phyloP scores from a whole-genome alignment of 345 rosid species.

The Brassica nigra region DNA sequence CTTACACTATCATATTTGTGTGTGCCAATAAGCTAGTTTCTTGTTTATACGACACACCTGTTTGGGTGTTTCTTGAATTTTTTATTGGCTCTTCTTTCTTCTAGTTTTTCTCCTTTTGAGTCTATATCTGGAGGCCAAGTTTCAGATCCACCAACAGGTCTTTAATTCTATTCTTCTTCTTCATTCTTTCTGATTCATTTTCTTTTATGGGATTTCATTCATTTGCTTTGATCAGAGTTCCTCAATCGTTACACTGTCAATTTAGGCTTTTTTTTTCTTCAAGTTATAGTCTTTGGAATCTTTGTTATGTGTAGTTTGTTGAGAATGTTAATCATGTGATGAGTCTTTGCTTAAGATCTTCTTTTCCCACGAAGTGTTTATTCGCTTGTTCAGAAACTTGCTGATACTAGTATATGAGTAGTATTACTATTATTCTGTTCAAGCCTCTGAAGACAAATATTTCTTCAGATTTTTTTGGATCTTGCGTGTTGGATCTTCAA shows the following conservation, averaged over 20 bases:
- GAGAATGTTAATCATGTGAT: too few species aligned
- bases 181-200: neutral
- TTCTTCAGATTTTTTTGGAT: slow-evolving; percentile 16
- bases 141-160: slow-evolving; percentile 30
- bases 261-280: too few species aligned
- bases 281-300: too few species aligned
- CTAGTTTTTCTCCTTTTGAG: neutral
- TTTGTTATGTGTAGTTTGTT: too few species aligned
- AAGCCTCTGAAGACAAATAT: neutral
- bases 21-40: slow-evolving; percentile 19
- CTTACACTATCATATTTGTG: neutral
- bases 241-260: too few species aligned
- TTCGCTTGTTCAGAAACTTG: neutral
- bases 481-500: slow-evolving; percentile 22
- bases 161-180: neutral
- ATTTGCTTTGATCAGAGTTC: slow-evolving; percentile 10
- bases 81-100: neutral
- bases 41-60: neutral
- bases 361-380: too few species aligned
- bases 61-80: neutral
- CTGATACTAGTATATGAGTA: neutral
- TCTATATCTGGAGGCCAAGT: neutral
- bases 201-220: neutral
- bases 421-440: neutral
- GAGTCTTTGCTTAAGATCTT: too few species aligned